A percentile compares a stretch with the other conserved stretches of the same genome.
Evolutionary conservation across 2,329 filamentous ascomycete genomes (phyloP).

Genomic region (Beauveria caledonica): DNA sequence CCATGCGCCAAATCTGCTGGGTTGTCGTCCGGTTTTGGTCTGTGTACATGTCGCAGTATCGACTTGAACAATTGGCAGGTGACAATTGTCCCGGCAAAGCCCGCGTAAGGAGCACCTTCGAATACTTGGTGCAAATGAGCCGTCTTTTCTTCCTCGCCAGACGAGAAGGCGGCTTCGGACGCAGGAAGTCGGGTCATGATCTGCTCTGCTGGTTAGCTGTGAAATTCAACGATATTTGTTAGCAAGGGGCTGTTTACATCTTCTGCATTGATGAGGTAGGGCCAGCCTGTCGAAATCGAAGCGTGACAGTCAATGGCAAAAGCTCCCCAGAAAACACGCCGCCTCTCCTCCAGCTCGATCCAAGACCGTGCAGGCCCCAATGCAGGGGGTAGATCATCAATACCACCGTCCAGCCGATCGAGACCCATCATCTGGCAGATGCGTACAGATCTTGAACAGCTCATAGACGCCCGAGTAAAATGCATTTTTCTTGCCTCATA

Average conservation of each 20-base stretch:
- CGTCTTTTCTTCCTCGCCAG: constrained; percentile 54
- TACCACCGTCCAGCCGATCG: constrained; percentile 62
- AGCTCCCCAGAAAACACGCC: constrained; percentile 77
- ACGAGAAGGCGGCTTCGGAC: constrained; percentile 67
- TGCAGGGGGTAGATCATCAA: constrained; percentile 62
- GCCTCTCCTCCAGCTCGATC: constrained; percentile 67
- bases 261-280: constrained; percentile 65
- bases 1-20: constrained; percentile 68
- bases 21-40: constrained; percentile 58
- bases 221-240: background rate
- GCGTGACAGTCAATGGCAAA: constrained; percentile 80
- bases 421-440: constrained; percentile 79
- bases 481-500: constrained; percentile 82
- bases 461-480: constrained; percentile 82
- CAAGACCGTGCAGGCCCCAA: constrained; percentile 67
- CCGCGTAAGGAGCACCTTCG: constrained; percentile 53
- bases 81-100: constrained; percentile 64
- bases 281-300: constrained; percentile 86
- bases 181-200: constrained; percentile 73
- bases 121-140: constrained; percentile 58
- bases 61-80: constrained; percentile 72
- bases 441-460: constrained; percentile 60
- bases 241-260: constrained; percentile 40
- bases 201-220: constrained; percentile 25
- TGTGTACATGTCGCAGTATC: constrained; percentile 74